Evolutionary conservation across 257 asterid genomes (phyloP).

Genomic region (Nicotiana otophora): DNA sequence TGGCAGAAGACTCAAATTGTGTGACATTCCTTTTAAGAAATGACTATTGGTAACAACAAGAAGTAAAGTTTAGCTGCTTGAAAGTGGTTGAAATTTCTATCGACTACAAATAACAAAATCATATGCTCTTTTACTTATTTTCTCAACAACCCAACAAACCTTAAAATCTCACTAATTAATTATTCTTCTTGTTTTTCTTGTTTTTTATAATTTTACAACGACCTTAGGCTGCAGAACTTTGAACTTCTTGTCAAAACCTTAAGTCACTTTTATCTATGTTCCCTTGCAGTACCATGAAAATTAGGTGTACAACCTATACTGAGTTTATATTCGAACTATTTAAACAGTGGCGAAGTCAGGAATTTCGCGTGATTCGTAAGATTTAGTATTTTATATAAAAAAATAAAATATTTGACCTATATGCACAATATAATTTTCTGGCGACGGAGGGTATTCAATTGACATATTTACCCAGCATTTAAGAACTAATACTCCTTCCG

Average conservation of each 20-base stretch:
- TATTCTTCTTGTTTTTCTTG: neutral
- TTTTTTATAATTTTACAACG: neutral
- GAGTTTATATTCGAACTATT: too few species aligned
- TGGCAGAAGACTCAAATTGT: neutral
- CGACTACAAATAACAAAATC: neutral
- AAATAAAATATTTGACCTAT: too few species aligned
- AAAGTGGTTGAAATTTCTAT: constrained; percentile 19
- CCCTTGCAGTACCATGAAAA: neutral
- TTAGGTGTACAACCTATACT: neutral
- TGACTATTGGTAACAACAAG: neutral
- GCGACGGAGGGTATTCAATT: too few species aligned
- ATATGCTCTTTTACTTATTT: constrained; percentile 9
- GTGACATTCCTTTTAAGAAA: neutral
- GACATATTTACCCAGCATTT: neutral
- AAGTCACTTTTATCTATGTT: neutral
- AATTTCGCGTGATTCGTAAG: too few species aligned
- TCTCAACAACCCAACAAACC: constrained; percentile 30
- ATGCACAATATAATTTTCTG: too few species aligned
- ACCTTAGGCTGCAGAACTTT: neutral
- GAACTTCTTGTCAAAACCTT: neutral
- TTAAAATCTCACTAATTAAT: neutral
- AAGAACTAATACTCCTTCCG: too few species aligned
- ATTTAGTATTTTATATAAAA: too few species aligned
- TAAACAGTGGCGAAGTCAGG: too few species aligned
- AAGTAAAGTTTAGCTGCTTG: neutral